Percentiles rank a stretch among this genome's conserved stretches.
Conservation (phyloP, 805 yeast genomes). For the Candida ovalis region DNA sequence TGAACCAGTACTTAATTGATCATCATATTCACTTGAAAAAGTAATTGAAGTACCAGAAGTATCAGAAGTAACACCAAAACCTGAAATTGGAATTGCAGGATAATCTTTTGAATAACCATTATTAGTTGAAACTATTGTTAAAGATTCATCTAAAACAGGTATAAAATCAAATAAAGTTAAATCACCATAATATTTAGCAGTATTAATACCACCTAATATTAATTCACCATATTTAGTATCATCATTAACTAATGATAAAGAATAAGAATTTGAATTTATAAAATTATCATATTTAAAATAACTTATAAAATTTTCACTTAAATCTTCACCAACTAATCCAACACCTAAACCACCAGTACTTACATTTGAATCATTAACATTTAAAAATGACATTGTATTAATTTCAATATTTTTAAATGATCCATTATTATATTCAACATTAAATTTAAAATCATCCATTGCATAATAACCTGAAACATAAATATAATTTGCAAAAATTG, state of each 20-base stretch:
- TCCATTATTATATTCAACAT: neutral
- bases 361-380: conserved; percentile 34
- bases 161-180: conserved; percentile 48
- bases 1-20: conserved; percentile 34
- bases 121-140: conserved; percentile 3
- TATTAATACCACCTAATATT: conserved; percentile 58
- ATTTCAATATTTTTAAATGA: conserved; percentile 8
- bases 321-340: conserved; percentile 29
- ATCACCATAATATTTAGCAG: conserved; percentile 41
- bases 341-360: conserved; percentile 45
- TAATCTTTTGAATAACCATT: conserved; percentile 16
- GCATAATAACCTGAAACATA: conserved; percentile 24
- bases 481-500: conserved; percentile 20
- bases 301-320: conserved; percentile 32
- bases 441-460: conserved; percentile 22
- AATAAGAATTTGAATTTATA: conserved; percentile 40
- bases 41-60: conserved; percentile 22
- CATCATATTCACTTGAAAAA: conserved; percentile 35
- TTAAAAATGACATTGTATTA: conserved; percentile 32
- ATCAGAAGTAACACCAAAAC: conserved; percentile 38
- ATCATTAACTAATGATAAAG: conserved; percentile 36
- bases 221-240: conserved; percentile 32
- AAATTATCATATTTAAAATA: conserved; percentile 27
- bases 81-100: conserved; percentile 46
- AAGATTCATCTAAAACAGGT: conserved; percentile 32